Conservation (phyloP, 2,329 filamentous ascomycete genomes). For the Apiospora malaysiana region DNA sequence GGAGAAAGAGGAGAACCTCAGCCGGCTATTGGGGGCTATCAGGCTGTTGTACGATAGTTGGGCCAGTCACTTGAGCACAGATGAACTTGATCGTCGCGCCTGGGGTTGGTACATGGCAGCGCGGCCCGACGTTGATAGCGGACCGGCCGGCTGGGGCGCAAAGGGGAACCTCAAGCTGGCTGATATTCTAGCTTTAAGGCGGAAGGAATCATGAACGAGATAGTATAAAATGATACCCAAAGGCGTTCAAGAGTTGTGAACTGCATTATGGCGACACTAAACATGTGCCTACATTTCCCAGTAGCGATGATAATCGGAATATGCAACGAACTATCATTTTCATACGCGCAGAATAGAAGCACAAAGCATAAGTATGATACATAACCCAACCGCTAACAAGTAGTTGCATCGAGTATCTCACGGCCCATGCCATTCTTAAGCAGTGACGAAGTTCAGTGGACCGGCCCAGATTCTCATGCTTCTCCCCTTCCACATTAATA, state of each 20-base stretch:
- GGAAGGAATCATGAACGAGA: slow-evolving; percentile 36
- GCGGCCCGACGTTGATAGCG: slow-evolving; percentile 76
- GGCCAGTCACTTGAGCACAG: slow-evolving; percentile 63
- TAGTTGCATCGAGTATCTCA: background rate
- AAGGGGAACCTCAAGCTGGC: slow-evolving; percentile 73
- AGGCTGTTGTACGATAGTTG: slow-evolving; percentile 77
- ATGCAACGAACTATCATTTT: background rate
- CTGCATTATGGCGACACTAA: background rate
- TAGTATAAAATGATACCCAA: background rate
- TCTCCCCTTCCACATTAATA: slow-evolving; percentile 46
- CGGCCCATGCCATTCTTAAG: background rate
- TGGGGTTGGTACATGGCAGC: slow-evolving; percentile 84
- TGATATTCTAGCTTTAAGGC: slow-evolving; percentile 68
- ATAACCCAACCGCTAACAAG: background rate
- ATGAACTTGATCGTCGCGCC: slow-evolving; percentile 76
- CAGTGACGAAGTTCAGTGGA: slow-evolving; percentile 40
- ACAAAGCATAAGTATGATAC: background rate
- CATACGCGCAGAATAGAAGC: background rate
- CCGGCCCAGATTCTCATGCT: slow-evolving; percentile 43
- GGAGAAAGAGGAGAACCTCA: slow-evolving; percentile 73
- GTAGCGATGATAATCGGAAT: background rate
- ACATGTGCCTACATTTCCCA: background rate
- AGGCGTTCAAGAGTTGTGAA: background rate
- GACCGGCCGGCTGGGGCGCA: slow-evolving; percentile 81
- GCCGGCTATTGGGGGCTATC: slow-evolving; percentile 71